Evolutionary conservation across 306 rosid genomes (phyloP), one percentile per base, ranked within the genome.

Genomic region (Luffa aegyptiaca): DNA sequence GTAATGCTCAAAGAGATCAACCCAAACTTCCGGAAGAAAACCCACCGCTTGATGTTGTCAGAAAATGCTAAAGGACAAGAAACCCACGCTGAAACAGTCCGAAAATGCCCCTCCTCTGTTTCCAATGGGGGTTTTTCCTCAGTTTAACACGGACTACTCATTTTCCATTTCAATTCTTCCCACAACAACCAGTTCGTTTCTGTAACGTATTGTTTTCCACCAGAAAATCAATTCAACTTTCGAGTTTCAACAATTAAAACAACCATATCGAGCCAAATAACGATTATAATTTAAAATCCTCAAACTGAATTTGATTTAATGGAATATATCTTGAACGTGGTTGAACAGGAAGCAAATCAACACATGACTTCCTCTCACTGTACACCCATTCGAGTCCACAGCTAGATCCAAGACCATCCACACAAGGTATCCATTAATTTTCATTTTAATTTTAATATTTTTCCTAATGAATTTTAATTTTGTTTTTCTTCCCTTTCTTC

Each of bases 281-380:
- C 39, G 13, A 46, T 14, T 16, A 72, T 5, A 73, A 31, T 21
- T 49, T 70, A 51, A 33, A 73, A 73, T 48, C 61, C 35, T 3
- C 9, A 45, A 45, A 45, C 17, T 2, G 3, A 73, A 73, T 10
- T 17, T n/a, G 20, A 49, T 14, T 39, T 73, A 73, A 73, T 59
- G 59, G 39, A 73, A 1, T 11, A 37, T 45, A 81, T 84, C 20
- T 79, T 77, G 69, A 71, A 83, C 75, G 84, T 81, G 77, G 76
- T 69, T 83, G 53, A 61, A 85, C 93, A 89, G 97, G 94, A 83
- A 89, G 88, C 63, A 95, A 93, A 88, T 82, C 97, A 70, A 90
- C 97, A 64, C 97, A 93, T 56, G 99, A 95, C 86, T 95, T 93
- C 86, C 96, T 95, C 76, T 91, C 99, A 53, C 91, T 95, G 66